Percentiles rank a stretch among this genome's conserved stretches.
Evolutionary conservation across 805 yeast genomes (phyloP).

Genomic region (Lachancea nothofagi): DNA sequence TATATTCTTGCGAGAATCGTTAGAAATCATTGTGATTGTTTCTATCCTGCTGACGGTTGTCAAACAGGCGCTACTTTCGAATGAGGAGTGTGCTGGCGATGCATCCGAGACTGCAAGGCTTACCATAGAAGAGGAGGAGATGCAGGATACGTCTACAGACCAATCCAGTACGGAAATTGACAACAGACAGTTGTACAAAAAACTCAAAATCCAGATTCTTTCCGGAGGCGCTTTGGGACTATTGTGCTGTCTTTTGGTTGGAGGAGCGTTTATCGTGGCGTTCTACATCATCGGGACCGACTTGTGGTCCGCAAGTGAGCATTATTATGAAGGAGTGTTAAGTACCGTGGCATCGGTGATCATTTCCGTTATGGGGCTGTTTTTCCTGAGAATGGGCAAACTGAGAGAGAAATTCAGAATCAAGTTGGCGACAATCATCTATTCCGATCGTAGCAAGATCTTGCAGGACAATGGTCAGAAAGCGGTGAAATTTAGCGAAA

Average conservation of each 20-base stretch:
- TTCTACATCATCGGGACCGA: conserved; percentile 79
- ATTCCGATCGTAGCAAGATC: conserved; percentile 27
- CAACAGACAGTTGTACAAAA: conserved; percentile 35
- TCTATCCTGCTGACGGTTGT: conserved; percentile 69
- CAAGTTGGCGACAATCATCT: conserved; percentile 44
- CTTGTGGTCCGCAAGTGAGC: conserved; percentile 81
- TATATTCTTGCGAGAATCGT: conserved; percentile 65
- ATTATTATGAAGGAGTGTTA: conserved; percentile 83
- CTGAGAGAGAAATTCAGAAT: conserved; percentile 77
- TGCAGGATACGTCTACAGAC: conserved; percentile 18
- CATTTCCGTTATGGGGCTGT: conserved; percentile 82
- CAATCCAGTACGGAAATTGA: conserved; percentile 15
- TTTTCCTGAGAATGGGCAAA: conserved; percentile 73
- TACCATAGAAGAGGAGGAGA: conserved; percentile 28
- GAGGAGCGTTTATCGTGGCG: conserved; percentile 59
- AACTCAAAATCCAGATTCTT: conserved; percentile 68
- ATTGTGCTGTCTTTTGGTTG: conserved; percentile 61
- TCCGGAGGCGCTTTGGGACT: conserved; percentile 74
- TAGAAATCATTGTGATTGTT: conserved; percentile 71
- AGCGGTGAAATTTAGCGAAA: conserved; percentile 40
- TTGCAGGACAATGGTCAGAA: conserved; percentile 19
- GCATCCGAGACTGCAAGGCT: conserved; percentile 1
- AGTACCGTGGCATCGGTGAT: conserved; percentile 72
- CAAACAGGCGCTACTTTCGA: conserved; percentile 48
- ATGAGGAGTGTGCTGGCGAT: conserved; percentile 27